A percentile compares a stretch with the other conserved stretches of the same genome.
Evolutionary conservation across 768 basidiomycete species (phyloP).

Genomic region (Phanerodontia chrysosporium): DNA sequence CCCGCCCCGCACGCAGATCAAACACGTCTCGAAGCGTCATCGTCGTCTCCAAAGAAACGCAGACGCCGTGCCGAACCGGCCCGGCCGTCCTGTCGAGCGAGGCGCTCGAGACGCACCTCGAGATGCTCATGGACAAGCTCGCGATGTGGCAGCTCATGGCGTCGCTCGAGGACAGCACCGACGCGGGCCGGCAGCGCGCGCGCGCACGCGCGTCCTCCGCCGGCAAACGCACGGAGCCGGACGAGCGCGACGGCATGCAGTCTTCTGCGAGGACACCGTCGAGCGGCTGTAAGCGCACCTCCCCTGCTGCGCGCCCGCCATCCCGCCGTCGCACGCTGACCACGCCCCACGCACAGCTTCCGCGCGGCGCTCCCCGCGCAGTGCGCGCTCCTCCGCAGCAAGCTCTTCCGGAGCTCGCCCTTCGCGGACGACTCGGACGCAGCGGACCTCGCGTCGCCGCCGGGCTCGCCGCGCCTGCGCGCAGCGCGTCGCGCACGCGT

Average conservation of each 20-base stretch:
- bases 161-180: slow-evolving; percentile 25
- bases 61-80: slow-evolving; percentile 16
- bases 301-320: background rate
- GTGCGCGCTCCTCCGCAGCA: slow-evolving; percentile 56
- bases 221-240: slow-evolving; percentile 14
- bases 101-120: slow-evolving; percentile 49
- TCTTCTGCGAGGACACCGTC: slow-evolving; percentile 63
- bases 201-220: too few relatives aligned
- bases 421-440: slow-evolving; percentile 46
- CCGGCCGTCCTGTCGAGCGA: slow-evolving; percentile 11
- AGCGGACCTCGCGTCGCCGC: slow-evolving; percentile 10
- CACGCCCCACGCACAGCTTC: slow-evolving; percentile 42
- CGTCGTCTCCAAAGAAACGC: slow-evolving; percentile 19
- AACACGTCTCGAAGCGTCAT: background rate
- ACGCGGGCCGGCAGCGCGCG: too few relatives aligned
- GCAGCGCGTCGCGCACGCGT: too few relatives aligned
- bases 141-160: slow-evolving; percentile 69
- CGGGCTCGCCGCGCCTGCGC: too few relatives aligned
- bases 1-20: slow-evolving; percentile 6
- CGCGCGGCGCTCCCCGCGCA: slow-evolving; percentile 44
- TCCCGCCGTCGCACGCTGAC: background rate
- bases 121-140: slow-evolving; percentile 74
- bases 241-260: slow-evolving; percentile 67
- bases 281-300: slow-evolving; percentile 49
- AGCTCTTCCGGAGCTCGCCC: slow-evolving; percentile 63